phyloP scores from a whole-genome alignment of 2,329 filamentous ascomycete genomes.

The Cercospora sojina region DNA sequence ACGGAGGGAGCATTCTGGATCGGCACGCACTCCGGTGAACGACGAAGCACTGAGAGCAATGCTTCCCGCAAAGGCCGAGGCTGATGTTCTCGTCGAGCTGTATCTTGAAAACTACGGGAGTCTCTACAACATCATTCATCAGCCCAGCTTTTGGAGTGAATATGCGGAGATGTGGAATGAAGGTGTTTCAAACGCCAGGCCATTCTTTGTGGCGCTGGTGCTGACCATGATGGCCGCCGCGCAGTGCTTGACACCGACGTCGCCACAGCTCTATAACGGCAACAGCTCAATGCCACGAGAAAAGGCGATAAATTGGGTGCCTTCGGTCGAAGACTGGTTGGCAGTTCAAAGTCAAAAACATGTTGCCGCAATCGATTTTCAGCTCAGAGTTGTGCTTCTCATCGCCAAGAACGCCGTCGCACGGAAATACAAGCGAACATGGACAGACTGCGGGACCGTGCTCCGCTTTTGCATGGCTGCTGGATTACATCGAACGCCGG shows the following conservation, averaged over 20 bases:
- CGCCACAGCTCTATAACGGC: slow-evolving; percentile 42
- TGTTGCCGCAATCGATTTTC: slow-evolving; percentile 51
- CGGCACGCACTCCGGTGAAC: slow-evolving; percentile 24
- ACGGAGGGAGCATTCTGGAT: slow-evolving; percentile 27
- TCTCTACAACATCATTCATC: slow-evolving; percentile 54
- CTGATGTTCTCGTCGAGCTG: slow-evolving; percentile 45
- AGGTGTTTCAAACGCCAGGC: slow-evolving; percentile 22
- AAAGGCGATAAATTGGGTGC: slow-evolving; percentile 41
- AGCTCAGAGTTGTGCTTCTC: slow-evolving; percentile 52
- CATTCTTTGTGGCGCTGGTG: slow-evolving; percentile 44
- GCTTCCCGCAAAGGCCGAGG: slow-evolving; percentile 39
- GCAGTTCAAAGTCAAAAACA: slow-evolving; percentile 53
- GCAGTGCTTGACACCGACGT: slow-evolving; percentile 35
- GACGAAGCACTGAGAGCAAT: slow-evolving; percentile 40
- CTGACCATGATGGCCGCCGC: slow-evolving; percentile 44
- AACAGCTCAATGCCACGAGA: slow-evolving; percentile 46
- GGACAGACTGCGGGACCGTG: slow-evolving; percentile 53
- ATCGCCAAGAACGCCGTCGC: slow-evolving; percentile 53
- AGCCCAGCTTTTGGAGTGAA: slow-evolving; percentile 53
- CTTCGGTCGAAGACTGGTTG: slow-evolving; percentile 46
- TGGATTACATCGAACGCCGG: slow-evolving; percentile 54
- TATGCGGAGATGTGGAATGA: slow-evolving; percentile 51
- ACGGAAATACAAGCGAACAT: slow-evolving; percentile 56
- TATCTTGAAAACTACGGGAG: slow-evolving; percentile 56
- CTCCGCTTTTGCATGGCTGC: slow-evolving; percentile 54